Conservation (phyloP, 306 rosid genomes). For the Ceratonia siliqua region DNA sequence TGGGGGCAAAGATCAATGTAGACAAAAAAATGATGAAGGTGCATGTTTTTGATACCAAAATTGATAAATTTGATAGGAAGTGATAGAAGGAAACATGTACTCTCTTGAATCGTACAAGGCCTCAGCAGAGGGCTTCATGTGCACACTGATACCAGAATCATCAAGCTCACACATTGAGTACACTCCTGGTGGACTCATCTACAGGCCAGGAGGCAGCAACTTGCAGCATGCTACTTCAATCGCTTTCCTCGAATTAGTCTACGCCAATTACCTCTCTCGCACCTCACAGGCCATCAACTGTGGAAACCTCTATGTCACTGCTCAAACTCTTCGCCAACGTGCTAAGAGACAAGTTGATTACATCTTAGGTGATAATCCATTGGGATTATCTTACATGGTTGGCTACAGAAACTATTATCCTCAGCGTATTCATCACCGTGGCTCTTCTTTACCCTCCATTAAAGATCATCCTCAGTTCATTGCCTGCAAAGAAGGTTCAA, state of each 20-base stretch:
- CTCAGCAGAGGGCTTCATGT: slow-evolving; percentile 85
- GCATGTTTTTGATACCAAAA: neutral
- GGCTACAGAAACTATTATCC: slow-evolving; percentile 76
- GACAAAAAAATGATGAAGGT: too few species aligned
- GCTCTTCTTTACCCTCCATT: slow-evolving; percentile 80
- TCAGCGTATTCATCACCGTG: slow-evolving; percentile 80
- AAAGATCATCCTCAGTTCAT: slow-evolving; percentile 72
- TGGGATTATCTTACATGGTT: slow-evolving; percentile 87
- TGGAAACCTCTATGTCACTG: slow-evolving; percentile 60
- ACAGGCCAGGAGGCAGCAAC: slow-evolving; percentile 94
- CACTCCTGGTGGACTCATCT: slow-evolving; percentile 87
- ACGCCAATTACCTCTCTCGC: slow-evolving; percentile 67
- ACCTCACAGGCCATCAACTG: slow-evolving; percentile 68
- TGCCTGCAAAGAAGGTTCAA: slow-evolving; percentile 77
- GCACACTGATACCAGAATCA: slow-evolving; percentile 77
- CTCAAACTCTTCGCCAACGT: slow-evolving; percentile 59
- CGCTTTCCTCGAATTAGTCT: slow-evolving; percentile 73
- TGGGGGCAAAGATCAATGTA: too few species aligned
- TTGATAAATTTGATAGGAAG: slow-evolving; percentile 52
- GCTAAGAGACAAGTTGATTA: slow-evolving; percentile 91
- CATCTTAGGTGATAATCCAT: slow-evolving; percentile 77
- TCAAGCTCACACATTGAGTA: slow-evolving; percentile 73
- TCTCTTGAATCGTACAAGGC: slow-evolving; percentile 71
- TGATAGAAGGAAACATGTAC: slow-evolving; percentile 60
- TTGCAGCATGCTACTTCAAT: slow-evolving; percentile 83